Base-by-base conservation (phyloP, 2,329 filamentous ascomycete species). In the Trichophyton mentagrophytes region DNA sequence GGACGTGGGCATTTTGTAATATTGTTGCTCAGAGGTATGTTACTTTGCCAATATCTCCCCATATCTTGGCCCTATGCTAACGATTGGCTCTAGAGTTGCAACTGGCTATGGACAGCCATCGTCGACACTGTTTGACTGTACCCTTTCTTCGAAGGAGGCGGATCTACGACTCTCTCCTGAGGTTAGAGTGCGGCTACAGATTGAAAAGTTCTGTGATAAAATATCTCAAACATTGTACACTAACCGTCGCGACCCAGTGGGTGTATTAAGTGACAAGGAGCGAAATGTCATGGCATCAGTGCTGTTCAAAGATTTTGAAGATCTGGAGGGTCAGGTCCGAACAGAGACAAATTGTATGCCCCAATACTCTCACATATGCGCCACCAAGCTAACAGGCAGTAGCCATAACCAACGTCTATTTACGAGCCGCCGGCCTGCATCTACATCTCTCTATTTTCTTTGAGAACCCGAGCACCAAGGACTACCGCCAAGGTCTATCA, bases 91-190 rank as follows among this genome's bases (percentile, higher is more conserved):
- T 61, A 83, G 81, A 58, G 82, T 86, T 61, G 82, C 82, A 15
- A 86, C 83, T n/a, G 82, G 83, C n/a, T 83, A 85, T 68, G 85
- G 85, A 9, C 83, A 86, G 68, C 85, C 85, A 17, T 81, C 85
- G 15, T 80, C 81, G 63, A 85, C 80, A 40, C 74, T 79, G 59
- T 86, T 80, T 70, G 84, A 81, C 67, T 85, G 77, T 74, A 85
- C 79, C 3, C 74, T 81, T 42, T 76, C 73, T 15, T 73, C 73
- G 3, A 74, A 71, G 53, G 75, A 78, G 44, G 70, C 73, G 13
- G 67, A 74, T 64, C 79, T 79, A 64, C 75, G 74, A 40, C 69
- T 84, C 59, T 79, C 81, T n/a, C 69, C 72, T 2, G 78, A 80
- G 36, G 76, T 84, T 13, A 75, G 76, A 61, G 73, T 75, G 46